Evolutionary conservation across 1,139 yeast species (phyloP), one percentile per base, ranked within the genome.

Genomic region (Geotrichum europaeum): DNA sequence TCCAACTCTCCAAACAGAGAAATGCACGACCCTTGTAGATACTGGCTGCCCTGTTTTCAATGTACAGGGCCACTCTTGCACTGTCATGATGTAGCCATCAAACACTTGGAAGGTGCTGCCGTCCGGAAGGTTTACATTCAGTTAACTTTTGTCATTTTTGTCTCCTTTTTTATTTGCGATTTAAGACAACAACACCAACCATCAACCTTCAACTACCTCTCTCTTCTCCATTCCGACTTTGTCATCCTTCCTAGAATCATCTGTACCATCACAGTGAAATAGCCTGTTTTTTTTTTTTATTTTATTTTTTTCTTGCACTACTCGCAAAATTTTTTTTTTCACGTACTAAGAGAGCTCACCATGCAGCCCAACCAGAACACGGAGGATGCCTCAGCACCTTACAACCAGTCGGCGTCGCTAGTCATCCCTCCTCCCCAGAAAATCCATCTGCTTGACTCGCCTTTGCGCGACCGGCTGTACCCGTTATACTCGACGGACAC

Each of bases 401-500:
- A n/a, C 6, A 36, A n/a, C 18, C 43, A 36, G 43, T 55, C 58
- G 49, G 58, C 50, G 50, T 55, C 58, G 12, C 20, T 49, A 12
- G 10, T 4, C 18, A 47, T 55, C 20, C 30, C 58, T 15, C 15
- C 25, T 18, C 24, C 53, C 1, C 58, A 55, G 18, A 54, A 25
- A 40, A 49, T 55, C n/a, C 25, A 12, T 24, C 25, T 18, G 18
- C 58, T 55, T 28, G 53, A 55, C 43, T 34, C 58, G 13, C 25
- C 45, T 36, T 49, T 50, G 50, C 58, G 58, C 10, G 34, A 55
- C 49, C 53, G 58, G 13, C 5, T 55, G 28, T 55, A 55, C 28
- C 58, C 58, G 32, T 20, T 55, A 22, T 55, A 49, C 49, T 55
- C 58, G 9, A n/a, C 50, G 30, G 53, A 49, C 20, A n/a, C 58